phyloP scores from a whole-genome alignment of 2,329 filamentous ascomycete genomes.

The Fusarium incarnatum region DNA sequence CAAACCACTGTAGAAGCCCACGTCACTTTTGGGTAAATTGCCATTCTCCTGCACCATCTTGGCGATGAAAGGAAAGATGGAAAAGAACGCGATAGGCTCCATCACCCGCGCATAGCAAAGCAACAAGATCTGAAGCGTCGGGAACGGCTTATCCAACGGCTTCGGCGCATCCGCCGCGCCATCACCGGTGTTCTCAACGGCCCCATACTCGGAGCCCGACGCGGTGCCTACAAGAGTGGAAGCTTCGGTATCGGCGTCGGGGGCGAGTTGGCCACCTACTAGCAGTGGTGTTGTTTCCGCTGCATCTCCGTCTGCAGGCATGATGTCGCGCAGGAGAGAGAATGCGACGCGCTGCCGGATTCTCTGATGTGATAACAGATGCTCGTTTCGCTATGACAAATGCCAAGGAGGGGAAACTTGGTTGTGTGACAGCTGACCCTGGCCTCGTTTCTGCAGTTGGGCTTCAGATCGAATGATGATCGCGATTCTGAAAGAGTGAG shows the following conservation, averaged over 20 bases:
- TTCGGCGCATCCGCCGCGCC: neutral
- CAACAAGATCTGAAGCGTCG: conserved; percentile 74
- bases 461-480: neutral
- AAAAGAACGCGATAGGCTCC: conserved; percentile 86
- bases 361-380: neutral
- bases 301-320: conserved; percentile 28
- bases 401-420: conserved; percentile 3
- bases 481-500: conserved; percentile 2
- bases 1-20: conserved; percentile 83
- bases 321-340: neutral
- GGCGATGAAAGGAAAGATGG: conserved; percentile 83
- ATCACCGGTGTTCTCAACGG: conserved; percentile 8
- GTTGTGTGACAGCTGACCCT: neutral
- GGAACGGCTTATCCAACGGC: conserved; percentile 35
- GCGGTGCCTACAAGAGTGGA: conserved; percentile 43
- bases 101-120: conserved; percentile 79
- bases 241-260: conserved; percentile 42
- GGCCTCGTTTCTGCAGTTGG: neutral
- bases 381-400: neutral
- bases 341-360: neutral
- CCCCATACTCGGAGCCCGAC: conserved; percentile 24
- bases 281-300: conserved; percentile 42
- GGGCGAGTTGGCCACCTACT: conserved; percentile 22
- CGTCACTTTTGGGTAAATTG: conserved; percentile 69
- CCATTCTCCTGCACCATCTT: conserved; percentile 79